These are phyloP conservation scores for Eucalyptus curtisii DNA, from an alignment of 345 rosid genomes.

Conservation along the genomic window DNA sequence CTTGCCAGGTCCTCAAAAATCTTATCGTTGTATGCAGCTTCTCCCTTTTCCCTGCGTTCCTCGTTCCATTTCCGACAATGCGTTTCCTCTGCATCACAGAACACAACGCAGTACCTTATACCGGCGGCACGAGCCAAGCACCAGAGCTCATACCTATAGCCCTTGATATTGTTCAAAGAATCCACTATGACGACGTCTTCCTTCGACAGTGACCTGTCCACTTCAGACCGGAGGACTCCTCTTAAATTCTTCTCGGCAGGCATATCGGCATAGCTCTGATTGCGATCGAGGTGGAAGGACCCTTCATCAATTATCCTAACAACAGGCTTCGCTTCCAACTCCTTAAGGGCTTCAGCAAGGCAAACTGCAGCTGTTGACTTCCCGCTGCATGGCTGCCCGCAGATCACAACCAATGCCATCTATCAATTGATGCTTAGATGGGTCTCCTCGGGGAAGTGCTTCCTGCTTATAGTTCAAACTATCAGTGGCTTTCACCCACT, in stretches of 20 bases:
- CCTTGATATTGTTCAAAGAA: constrained; percentile 92
- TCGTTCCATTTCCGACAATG: constrained; percentile 73
- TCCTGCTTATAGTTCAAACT: not conserved
- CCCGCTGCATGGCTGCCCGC: constrained; percentile 96
- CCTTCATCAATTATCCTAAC: constrained; percentile 64
- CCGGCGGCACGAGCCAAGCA: constrained; percentile 92
- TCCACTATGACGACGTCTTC: constrained; percentile 75
- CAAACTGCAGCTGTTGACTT: constrained; percentile 61
- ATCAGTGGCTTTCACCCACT: not conserved
- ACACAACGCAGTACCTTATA: constrained; percentile 71
- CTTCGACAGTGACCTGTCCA: constrained; percentile 89
- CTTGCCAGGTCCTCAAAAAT: constrained; percentile 73
- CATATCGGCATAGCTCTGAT: constrained; percentile 84
- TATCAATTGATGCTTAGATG: not conserved
- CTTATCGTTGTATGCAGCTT: constrained; percentile 41
- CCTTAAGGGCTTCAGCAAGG: constrained; percentile 56
- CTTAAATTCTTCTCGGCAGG: constrained; percentile 85
- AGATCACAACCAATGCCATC: constrained; percentile 90
- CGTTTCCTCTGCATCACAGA: constrained; percentile 55
- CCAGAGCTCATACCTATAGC: constrained; percentile 93
- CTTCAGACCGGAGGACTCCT: constrained; percentile 93
- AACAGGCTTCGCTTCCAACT: constrained; percentile 43
- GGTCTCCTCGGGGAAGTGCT: not conserved
- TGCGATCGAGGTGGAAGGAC: constrained; percentile 81
- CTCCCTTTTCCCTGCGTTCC: constrained; percentile 52